Percentiles rank a stretch among this genome's conserved stretches.
These are phyloP conservation scores for Glarea lozoyensis DNA, from an alignment of 495 filamentous ascomycete species.

Conservation along the genomic window DNA sequence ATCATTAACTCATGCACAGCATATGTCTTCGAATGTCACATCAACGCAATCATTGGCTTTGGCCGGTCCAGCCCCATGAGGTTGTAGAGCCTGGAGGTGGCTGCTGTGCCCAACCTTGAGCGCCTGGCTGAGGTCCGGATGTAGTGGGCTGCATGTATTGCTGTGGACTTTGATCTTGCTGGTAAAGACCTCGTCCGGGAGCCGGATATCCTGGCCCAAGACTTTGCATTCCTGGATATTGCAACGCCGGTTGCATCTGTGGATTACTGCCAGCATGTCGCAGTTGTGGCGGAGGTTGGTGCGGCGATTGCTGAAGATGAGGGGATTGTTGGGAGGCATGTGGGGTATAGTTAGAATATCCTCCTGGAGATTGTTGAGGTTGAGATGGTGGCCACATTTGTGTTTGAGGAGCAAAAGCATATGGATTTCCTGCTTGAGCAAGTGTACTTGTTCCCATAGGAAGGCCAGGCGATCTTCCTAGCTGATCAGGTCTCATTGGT, in stretches of 20 bases:
- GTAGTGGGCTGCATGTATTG: conserved; percentile 48
- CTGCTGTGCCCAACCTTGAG: conserved; percentile 37
- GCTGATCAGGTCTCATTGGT: conserved; percentile 22
- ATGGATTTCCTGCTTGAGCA: conserved; percentile 16
- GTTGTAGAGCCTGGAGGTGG: conserved; percentile 17
- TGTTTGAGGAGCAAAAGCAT: conserved; percentile 16
- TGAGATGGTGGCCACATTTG: conserved; percentile 25
- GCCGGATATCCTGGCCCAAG: conserved; percentile 44
- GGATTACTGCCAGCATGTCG: conserved; percentile 50
- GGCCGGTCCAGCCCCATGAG: conserved; percentile 19
- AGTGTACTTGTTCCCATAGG: conserved; percentile 11
- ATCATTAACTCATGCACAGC: conserved; percentile 18
- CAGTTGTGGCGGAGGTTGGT: conserved; percentile 51
- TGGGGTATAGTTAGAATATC: conserved; percentile 13
- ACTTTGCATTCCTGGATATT: conserved; percentile 51
- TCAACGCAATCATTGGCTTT: conserved; percentile 13
- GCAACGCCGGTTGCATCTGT: conserved; percentile 51
- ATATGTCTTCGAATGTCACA: conserved; percentile 6
- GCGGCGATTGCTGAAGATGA: conserved; percentile 37
- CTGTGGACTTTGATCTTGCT: conserved; percentile 46
- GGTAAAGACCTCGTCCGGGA: conserved; percentile 46
- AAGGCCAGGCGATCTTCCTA: conserved; percentile 17
- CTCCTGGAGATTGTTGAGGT: conserved; percentile 17
- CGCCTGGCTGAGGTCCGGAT: conserved; percentile 34
- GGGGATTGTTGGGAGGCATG: conserved; percentile 20